These are phyloP conservation scores for Physcomitrium patens DNA, from an alignment of 225 moss, liverwort and hornwort species.

Conservation along the genomic window DNA sequence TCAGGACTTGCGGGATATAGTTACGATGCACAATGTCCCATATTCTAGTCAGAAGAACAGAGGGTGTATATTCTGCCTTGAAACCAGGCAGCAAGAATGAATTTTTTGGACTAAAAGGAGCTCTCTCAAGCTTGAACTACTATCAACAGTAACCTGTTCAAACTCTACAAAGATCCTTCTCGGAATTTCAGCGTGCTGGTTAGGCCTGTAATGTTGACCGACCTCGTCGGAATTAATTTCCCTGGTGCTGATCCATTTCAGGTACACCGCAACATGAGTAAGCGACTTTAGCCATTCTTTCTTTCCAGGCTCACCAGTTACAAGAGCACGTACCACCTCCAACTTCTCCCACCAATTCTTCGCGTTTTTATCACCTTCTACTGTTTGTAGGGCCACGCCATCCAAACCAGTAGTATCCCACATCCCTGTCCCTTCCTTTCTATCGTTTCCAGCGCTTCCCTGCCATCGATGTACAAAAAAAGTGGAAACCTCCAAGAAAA, in stretches of 20 bases:
- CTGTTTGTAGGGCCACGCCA: conserved; percentile 66
- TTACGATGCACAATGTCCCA: conserved; percentile 71
- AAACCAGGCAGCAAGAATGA: conserved; percentile 79
- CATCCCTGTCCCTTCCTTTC: conserved; percentile 39
- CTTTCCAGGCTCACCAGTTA: conserved; percentile 50
- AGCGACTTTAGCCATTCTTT: conserved; percentile 63
- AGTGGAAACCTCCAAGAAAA: conserved; percentile 39
- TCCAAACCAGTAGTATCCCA: conserved; percentile 76
- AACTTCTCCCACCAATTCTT: conserved; percentile 87
- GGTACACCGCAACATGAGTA: conserved; percentile 64
- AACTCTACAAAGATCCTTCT: conserved; percentile 67
- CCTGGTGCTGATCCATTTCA: conserved; percentile 93
- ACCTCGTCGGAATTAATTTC: conserved; percentile 74
- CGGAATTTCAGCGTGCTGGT: conserved; percentile 74
- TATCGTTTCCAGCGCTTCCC: conserved; percentile 24
- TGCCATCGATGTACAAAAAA: conserved; percentile 83
- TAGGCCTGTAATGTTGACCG: conserved; percentile 68
- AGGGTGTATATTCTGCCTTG: conserved; percentile 72
- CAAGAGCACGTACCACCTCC: conserved; percentile 58
- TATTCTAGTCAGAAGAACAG: conserved; percentile 70
- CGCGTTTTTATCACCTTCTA: conserved; percentile 66
- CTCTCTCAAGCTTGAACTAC: conserved; percentile 52
- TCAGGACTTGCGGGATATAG: conserved; percentile 73
- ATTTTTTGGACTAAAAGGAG: conserved; percentile 72
- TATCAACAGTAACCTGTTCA: conserved; percentile 49